Percentiles rank a stretch among this genome's conserved stretches.
Conservation (phyloP, 495 filamentous ascomycete genomes). For the Cercophora newfieldiana region DNA sequence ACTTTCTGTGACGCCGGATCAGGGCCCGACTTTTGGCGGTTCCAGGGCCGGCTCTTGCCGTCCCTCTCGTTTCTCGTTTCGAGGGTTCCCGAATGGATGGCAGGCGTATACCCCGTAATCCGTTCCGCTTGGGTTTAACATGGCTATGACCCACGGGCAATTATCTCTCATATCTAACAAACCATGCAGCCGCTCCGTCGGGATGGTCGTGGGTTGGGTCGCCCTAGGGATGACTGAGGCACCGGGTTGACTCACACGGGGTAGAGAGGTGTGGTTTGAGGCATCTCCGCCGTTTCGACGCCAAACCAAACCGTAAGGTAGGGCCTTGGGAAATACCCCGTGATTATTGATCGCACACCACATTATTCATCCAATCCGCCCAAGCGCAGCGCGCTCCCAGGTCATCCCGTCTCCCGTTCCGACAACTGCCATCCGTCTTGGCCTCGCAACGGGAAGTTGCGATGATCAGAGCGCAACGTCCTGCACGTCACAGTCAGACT, state of each 20-base stretch:
- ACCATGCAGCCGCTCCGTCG: background rate
- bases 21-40: background rate
- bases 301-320: background rate
- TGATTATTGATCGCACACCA: background rate
- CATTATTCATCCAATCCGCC: background rate
- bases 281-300: background rate
- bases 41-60: slow-evolving; percentile 6
- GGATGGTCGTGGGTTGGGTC: background rate
- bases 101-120: no score
- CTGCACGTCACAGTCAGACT: background rate
- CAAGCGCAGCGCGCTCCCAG: background rate
- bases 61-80: background rate
- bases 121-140: background rate
- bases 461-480: background rate
- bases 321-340: background rate
- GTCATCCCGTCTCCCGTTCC: background rate
- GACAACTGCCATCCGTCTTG: background rate
- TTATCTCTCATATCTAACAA: background rate
- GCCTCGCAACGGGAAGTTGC: background rate
- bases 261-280: background rate
- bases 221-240: slow-evolving; percentile 2
- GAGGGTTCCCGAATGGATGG: no score
- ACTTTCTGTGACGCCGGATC: background rate
- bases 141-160: background rate
- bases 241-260: slow-evolving; percentile 1